Conservation (phyloP, 495 filamentous ascomycete species). For the Penicillium pulvis region DNA sequence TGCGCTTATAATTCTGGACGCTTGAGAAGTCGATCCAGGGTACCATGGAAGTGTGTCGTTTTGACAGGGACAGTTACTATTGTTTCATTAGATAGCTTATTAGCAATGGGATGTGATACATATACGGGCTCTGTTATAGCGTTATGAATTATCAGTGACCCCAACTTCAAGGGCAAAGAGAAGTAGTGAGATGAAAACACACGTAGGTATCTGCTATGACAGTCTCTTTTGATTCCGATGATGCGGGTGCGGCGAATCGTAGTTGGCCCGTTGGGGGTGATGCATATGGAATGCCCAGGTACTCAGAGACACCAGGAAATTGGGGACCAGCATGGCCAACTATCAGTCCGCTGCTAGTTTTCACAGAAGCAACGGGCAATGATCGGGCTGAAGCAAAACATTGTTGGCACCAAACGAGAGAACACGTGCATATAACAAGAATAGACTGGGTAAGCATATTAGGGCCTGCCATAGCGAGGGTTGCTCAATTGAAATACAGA, state of each 20-base stretch:
- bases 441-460: neutral
- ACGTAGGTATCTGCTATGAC: conserved; percentile 27
- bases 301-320: conserved; percentile 44
- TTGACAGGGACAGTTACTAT: conserved; percentile 11
- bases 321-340: conserved; percentile 45
- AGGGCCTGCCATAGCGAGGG: neutral
- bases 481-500: neutral
- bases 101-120: neutral
- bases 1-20: conserved; percentile 24
- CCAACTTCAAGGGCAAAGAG: neutral
- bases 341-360: conserved; percentile 40
- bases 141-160: neutral
- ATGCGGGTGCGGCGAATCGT: conserved; percentile 45
- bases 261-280: conserved; percentile 46
- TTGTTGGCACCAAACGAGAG: neutral
- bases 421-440: neutral
- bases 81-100: neutral
- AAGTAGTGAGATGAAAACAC: neutral
- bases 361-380: neutral
- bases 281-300: conserved; percentile 52
- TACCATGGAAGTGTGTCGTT: conserved; percentile 11
- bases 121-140: conserved; percentile 1
- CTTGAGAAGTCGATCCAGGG: conserved; percentile 33
- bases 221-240: conserved; percentile 13
- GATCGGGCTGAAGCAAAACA: neutral